These are phyloP conservation scores for Quercus tomentella DNA, from an alignment of 331 rosid genomes.

Conservation along the genomic window DNA sequence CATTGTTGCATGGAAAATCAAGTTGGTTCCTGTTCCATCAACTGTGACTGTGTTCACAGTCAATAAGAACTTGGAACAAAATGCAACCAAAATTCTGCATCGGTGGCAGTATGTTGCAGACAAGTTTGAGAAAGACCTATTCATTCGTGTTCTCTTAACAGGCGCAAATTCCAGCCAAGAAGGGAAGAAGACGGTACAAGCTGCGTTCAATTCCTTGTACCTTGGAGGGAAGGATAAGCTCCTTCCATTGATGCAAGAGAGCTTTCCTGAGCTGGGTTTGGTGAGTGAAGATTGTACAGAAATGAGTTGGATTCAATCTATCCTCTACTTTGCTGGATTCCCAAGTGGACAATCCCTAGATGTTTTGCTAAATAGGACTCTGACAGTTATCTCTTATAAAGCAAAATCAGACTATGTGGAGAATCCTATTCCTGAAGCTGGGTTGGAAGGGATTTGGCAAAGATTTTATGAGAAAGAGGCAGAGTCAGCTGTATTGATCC, in stretches of 20 bases:
- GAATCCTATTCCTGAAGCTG: slow-evolving; percentile 30
- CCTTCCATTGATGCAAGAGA: slow-evolving; percentile 8
- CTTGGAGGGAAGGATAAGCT: neutral
- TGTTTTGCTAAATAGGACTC: slow-evolving; percentile 30
- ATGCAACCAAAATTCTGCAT: neutral
- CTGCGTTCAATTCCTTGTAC: neutral
- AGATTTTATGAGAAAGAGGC: slow-evolving; percentile 24
- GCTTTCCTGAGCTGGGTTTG: slow-evolving; percentile 40
- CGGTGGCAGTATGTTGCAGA: neutral
- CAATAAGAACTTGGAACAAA: neutral
- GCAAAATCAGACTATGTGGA: slow-evolving; percentile 46
- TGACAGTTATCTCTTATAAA: neutral
- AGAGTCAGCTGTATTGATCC: neutral
- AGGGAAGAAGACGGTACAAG: neutral
- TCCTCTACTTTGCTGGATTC: slow-evolving; percentile 24
- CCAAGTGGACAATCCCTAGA: slow-evolving; percentile 13
- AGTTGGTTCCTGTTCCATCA: neutral
- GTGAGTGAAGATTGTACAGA: neutral
- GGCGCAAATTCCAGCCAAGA: neutral
- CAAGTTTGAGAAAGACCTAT: neutral
- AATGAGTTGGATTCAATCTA: neutral
- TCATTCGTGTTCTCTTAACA: neutral
- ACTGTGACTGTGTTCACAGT: neutral
- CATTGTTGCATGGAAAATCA: neutral
- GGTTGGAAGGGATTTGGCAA: slow-evolving; percentile 42